phyloP scores from a whole-genome alignment of 768 basidiomycete species.

The Pulveroboletus sp. region DNA sequence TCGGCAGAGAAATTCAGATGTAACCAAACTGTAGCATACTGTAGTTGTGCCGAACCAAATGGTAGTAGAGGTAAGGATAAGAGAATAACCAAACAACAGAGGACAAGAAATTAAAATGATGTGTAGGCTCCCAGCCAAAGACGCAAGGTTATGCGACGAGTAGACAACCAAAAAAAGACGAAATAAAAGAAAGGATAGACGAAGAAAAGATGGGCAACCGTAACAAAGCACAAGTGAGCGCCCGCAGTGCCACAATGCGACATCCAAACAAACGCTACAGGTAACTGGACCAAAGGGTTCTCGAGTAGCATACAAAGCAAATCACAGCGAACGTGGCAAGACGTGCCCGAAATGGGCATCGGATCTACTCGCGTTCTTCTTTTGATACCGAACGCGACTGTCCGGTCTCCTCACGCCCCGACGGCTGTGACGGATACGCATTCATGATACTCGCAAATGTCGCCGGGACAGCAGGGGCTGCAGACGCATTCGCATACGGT shows the following conservation, averaged over 20 bases:
- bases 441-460: constrained; percentile 70
- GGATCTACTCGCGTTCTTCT: constrained; percentile 20
- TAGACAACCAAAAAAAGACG: not conserved
- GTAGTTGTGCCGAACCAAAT: not conserved
- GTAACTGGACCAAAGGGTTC: constrained; percentile 1
- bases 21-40: not conserved
- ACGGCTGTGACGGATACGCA: constrained; percentile 47
- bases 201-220: not conserved
- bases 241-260: not conserved
- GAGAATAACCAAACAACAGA: not conserved
- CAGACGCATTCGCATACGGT: constrained; percentile 16
- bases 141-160: not conserved
- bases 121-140: not conserved
- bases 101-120: constrained; percentile 12
- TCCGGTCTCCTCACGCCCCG: constrained; percentile 21
- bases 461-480: constrained; percentile 39
- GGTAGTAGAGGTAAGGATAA: not conserved
- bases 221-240: not conserved
- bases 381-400: constrained; percentile 28
- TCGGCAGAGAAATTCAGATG: not conserved
- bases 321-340: not conserved
- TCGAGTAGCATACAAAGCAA: constrained; percentile 6
- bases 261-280: constrained; percentile 1
- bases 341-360: not conserved
- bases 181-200: not conserved